Evolutionary conservation across 1,284 basidiomycete genomes (phyloP).

Genomic region (Sanghuangporus weigelae): DNA sequence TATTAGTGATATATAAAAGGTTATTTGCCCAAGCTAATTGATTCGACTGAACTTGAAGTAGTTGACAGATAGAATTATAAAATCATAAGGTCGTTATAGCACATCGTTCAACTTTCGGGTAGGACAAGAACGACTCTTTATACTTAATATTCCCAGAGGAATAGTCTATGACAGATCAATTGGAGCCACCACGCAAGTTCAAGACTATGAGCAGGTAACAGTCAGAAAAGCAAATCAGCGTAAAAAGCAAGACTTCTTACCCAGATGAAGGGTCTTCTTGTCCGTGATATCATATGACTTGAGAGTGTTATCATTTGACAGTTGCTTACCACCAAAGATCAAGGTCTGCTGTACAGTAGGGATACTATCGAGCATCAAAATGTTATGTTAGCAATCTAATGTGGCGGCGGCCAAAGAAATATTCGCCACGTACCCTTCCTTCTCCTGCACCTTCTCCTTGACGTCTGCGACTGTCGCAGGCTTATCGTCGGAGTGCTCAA

Average conservation of each 20-base stretch:
- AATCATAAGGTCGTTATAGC: background rate
- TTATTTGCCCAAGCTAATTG: background rate
- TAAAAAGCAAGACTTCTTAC: conserved; percentile 16
- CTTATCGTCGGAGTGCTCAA: conserved; percentile 42
- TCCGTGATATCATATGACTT: conserved; percentile 69
- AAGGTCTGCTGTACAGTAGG: conserved; percentile 63
- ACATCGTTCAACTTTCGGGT: background rate
- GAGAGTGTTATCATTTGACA: conserved; percentile 60
- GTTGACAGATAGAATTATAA: background rate
- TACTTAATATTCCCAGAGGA: background rate
- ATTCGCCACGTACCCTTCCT: conserved; percentile 30
- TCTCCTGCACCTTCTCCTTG: conserved; percentile 48
- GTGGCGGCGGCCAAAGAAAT: background rate
- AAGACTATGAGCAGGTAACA: conserved; percentile 38
- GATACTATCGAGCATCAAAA: conserved; percentile 31
- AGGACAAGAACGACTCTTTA: background rate
- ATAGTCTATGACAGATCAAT: background rate
- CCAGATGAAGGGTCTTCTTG: conserved; percentile 58
- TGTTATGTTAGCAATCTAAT: background rate
- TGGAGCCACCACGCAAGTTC: conserved; percentile 57
- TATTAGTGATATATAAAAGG: background rate
- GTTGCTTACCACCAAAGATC: conserved; percentile 63
- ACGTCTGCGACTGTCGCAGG: conserved; percentile 48
- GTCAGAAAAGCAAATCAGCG: background rate
- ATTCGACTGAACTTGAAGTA: background rate